phyloP scores from a whole-genome alignment of 2,329 filamentous ascomycete species.

The Torrubiella hemipterigena region DNA sequence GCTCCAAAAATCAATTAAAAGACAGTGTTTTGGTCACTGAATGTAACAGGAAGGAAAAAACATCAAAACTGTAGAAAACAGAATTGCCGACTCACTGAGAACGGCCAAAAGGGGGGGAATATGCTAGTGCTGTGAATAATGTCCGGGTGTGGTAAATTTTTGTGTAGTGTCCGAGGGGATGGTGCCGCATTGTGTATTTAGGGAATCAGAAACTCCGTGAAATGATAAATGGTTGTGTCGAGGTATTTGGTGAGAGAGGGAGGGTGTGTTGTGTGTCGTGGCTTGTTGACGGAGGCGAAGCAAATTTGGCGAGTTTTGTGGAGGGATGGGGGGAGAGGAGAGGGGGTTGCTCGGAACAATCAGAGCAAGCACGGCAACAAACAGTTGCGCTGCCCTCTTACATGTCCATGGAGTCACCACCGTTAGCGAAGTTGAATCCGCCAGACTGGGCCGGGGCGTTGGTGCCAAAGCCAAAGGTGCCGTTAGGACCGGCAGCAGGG shows the following conservation, averaged over 20 bases:
- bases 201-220: too few relatives aligned
- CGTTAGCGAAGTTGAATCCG: constrained; percentile 88
- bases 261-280: constrained; percentile 4
- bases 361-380: not conserved
- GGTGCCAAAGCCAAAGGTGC: constrained; percentile 69
- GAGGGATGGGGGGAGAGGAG: not conserved
- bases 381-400: constrained; percentile 21
- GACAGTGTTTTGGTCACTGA: constrained; percentile 19
- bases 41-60: constrained; percentile 12
- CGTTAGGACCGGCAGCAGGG: constrained; percentile 55
- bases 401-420: constrained; percentile 55
- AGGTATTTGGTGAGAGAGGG: too few relatives aligned
- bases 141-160: not conserved
- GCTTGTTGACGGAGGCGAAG: not conserved
- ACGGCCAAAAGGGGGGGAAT: too few relatives aligned
- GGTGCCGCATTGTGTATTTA: too few relatives aligned
- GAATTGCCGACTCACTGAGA: constrained; percentile 13
- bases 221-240: too few relatives aligned
- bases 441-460: constrained; percentile 52
- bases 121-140: not conserved
- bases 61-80: constrained; percentile 12
- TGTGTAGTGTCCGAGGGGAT: too few relatives aligned
- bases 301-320: not conserved
- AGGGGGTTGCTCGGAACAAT: not conserved
- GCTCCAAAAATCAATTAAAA: constrained; percentile 24